Conservation (phyloP, 352 stramenopile genomes). For the Phytophthora crassamura region DNA sequence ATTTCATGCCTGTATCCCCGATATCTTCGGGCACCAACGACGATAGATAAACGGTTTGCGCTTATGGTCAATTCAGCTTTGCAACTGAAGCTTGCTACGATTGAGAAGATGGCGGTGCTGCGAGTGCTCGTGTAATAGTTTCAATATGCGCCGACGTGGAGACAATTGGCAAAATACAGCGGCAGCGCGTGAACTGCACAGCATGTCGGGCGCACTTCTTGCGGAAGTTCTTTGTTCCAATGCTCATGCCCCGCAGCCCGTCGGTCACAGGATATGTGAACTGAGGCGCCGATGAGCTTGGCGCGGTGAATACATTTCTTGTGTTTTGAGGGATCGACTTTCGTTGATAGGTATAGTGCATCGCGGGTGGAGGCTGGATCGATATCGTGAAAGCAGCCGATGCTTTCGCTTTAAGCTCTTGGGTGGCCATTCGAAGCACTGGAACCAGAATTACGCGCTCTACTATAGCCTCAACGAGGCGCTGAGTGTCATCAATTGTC, state of each 20-base stretch:
- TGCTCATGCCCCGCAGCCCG: constrained; percentile 56
- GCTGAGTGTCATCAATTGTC: constrained; percentile 44
- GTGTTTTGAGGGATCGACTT: neutral
- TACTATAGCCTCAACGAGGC: constrained; percentile 49
- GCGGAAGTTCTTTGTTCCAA: constrained; percentile 57
- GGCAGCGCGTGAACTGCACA: constrained; percentile 62
- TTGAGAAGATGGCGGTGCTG: constrained; percentile 19
- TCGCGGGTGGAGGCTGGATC: constrained; percentile 50
- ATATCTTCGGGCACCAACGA: constrained; percentile 62
- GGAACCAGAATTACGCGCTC: constrained; percentile 42
- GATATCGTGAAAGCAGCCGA: constrained; percentile 46
- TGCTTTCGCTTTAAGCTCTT: constrained; percentile 56
- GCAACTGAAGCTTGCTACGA: neutral
- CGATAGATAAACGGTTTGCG: constrained; percentile 32
- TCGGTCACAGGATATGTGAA: constrained; percentile 56
- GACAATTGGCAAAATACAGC: constrained; percentile 65
- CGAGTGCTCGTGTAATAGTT: constrained; percentile 52
- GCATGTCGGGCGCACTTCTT: constrained; percentile 67
- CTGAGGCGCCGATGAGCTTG: constrained; percentile 7
- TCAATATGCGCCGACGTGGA: constrained; percentile 64
- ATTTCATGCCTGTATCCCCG: constrained; percentile 97
- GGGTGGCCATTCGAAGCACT: constrained; percentile 56
- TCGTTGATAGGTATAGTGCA: constrained; percentile 49
- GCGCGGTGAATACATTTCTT: neutral
- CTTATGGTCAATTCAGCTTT: neutral